phyloP scores from a whole-genome alignment of 108 stramenopile genomes.

The Halocafeteria seosinensis region DNA sequence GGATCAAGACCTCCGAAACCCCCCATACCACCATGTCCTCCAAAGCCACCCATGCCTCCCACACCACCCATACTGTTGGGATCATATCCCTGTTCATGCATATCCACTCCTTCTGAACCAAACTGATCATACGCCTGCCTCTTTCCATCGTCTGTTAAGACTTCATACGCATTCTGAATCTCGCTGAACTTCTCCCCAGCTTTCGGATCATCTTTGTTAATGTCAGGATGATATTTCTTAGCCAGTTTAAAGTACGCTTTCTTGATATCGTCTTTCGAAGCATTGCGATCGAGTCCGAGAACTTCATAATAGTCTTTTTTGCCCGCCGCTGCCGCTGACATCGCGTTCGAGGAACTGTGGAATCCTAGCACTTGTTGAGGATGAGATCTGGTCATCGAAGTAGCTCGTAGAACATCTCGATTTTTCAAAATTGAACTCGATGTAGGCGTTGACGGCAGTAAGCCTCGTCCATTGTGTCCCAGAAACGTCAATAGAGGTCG shows the following conservation, averaged over 20 bases:
- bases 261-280: constrained; percentile 54
- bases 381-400: no score
- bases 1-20: neutral
- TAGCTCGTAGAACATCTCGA: no score
- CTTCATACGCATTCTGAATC: constrained; percentile 20
- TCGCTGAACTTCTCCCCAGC: constrained; percentile 22
- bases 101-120: constrained; percentile 11
- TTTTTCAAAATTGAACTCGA: no score
- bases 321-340: neutral
- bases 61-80: neutral
- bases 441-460: no score
- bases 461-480: no score
- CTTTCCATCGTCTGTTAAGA: constrained; percentile 11
- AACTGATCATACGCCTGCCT: constrained; percentile 15
- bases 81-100: neutral
- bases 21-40: neutral
- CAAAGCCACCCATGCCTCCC: neutral
- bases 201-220: constrained; percentile 21
- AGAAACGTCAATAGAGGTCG: no score
- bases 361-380: no score
- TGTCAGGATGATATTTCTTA: constrained; percentile 72
- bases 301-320: constrained; percentile 43
- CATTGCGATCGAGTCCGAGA: constrained; percentile 51
- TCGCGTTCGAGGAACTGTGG: neutral
- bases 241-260: constrained; percentile 71